phyloP scores from a whole-genome alignment of 805 yeast genomes.

The Saturnispora kantuleensis region DNA sequence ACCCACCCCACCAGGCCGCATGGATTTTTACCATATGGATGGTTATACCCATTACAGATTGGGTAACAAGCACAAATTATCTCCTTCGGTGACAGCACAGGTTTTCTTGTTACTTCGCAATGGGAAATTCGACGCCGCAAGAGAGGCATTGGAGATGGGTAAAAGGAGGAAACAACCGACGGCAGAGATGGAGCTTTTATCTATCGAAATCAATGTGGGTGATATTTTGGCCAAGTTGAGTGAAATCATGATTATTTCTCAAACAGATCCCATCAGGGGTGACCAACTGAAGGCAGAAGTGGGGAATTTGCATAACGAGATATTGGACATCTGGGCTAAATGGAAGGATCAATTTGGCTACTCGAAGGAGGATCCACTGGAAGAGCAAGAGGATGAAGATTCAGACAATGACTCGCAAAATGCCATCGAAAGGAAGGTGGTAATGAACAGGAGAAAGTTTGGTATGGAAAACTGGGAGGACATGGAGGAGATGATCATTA shows the following conservation, averaged over 20 bases:
- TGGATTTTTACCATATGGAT: not conserved
- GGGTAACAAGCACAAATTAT: constrained; percentile 2
- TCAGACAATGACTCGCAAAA: not conserved
- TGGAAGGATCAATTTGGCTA: constrained; percentile 6
- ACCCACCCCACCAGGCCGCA: not conserved
- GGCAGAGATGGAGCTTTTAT: not conserved
- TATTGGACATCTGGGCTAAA: constrained; percentile 2
- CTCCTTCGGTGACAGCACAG: not conserved
- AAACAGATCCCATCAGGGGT: not conserved
- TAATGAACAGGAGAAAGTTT: not conserved
- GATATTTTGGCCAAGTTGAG: constrained; percentile 2
- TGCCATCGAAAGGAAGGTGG: not conserved
- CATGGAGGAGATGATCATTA: constrained; percentile 1
- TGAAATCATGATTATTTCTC: constrained; percentile 1
- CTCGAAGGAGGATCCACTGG: constrained; percentile 29
- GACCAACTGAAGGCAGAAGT: not conserved
- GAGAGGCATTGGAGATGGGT: not conserved
- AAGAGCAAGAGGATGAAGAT: not conserved
- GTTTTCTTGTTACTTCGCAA: not conserved
- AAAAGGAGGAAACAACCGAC: not conserved
- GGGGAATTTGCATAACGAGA: not conserved
- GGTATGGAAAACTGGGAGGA: constrained; percentile 7
- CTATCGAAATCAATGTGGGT: constrained; percentile 1
- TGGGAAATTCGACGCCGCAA: constrained; percentile 5
- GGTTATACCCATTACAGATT: constrained; percentile 1